Evolutionary conservation across 1,284 basidiomycete genomes (phyloP).

Genomic region (Xerocomus cyaneibrunnescens): DNA sequence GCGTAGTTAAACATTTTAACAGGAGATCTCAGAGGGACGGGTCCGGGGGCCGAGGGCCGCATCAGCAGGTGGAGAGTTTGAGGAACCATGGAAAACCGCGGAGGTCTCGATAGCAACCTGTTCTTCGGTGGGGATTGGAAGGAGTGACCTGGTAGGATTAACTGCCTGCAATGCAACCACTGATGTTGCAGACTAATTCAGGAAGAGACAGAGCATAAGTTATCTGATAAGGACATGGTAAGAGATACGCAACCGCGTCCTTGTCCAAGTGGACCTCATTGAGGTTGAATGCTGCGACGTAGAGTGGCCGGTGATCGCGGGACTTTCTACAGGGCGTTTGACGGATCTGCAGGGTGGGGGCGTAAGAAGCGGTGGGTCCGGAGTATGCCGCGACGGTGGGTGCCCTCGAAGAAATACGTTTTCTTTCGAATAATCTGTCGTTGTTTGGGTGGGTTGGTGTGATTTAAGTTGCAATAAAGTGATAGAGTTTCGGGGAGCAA

Average conservation of each 20-base stretch:
- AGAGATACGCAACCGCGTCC: background rate
- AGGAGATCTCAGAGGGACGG: constrained; percentile 25
- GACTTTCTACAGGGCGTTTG: constrained; percentile 26
- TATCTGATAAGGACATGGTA: constrained; percentile 21
- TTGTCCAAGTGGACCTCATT: background rate
- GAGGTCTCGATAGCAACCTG: background rate
- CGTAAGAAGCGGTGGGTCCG: constrained; percentile 20
- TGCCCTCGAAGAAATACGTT: background rate
- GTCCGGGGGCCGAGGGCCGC: constrained; percentile 9
- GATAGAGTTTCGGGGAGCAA: constrained; percentile 38
- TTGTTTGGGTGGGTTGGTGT: constrained; percentile 9
- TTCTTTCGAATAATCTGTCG: background rate
- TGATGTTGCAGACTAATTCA: background rate
- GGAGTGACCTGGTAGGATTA: constrained; percentile 1
- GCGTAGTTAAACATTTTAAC: constrained; percentile 37
- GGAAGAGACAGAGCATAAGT: background rate
- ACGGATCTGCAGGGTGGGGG: constrained; percentile 22
- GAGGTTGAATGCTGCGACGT: background rate
- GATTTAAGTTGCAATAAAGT: constrained; percentile 41
- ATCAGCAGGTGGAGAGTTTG: background rate
- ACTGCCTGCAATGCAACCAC: constrained; percentile 2
- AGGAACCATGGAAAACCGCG: constrained; percentile 1
- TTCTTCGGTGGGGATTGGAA: background rate
- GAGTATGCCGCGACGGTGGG: constrained; percentile 20
- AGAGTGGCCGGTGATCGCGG: constrained; percentile 26